A percentile compares a stretch with the other conserved stretches of the same genome.
Evolutionary conservation across 2,329 filamentous ascomycete species (phyloP).

Genomic region (Fusarium nanum): DNA sequence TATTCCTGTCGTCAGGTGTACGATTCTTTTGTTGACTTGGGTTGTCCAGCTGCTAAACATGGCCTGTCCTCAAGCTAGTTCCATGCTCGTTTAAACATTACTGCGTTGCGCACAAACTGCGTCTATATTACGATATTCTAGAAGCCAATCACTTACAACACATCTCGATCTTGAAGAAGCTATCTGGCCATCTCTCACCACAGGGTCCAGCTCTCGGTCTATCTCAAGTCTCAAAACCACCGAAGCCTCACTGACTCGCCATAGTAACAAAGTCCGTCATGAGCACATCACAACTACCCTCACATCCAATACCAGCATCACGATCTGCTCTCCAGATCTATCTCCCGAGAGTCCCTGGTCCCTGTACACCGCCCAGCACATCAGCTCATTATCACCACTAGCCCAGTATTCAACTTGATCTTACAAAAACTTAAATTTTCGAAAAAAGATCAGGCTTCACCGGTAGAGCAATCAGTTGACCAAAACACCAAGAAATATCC

Average conservation of each 20-base stretch:
- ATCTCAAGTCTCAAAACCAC: neutral
- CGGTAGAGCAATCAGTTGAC: constrained; percentile 8
- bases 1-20: neutral
- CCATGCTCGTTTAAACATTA: neutral
- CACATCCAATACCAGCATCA: neutral
- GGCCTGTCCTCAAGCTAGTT: neutral
- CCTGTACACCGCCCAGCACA: constrained; percentile 12
- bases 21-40: neutral
- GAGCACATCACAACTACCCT: constrained; percentile 2
- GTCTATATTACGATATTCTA: neutral
- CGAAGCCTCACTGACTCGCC: constrained; percentile 14
- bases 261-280: neutral
- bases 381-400: neutral
- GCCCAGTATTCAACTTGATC: neutral
- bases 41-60: neutral
- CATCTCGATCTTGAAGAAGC: neutral
- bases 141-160: neutral
- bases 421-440: neutral
- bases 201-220: neutral
- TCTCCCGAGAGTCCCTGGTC: neutral
- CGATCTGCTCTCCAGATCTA: neutral
- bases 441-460: constrained; percentile 13
- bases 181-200: neutral
- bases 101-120: neutral
- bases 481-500: constrained; percentile 4